A percentile compares a stretch with the other conserved stretches of the same genome.
Conservation (phyloP, 306 rosid genomes). For the Trichosanthes truncata region DNA sequence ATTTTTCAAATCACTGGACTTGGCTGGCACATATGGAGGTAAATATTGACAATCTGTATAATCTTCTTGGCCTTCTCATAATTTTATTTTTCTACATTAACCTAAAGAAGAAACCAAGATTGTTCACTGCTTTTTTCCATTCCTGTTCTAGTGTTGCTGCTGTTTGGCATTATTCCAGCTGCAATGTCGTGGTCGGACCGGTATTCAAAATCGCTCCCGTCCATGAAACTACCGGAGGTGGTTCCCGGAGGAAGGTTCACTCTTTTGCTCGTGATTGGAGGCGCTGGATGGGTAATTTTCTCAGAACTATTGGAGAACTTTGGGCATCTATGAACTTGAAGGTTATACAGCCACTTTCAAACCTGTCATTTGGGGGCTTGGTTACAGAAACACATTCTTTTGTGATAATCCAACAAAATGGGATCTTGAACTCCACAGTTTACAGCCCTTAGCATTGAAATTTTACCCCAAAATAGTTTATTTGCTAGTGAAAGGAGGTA, state of each 20-base stretch:
- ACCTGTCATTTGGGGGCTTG: background rate
- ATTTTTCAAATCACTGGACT: slow-evolving; percentile 60
- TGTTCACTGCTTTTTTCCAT: background rate
- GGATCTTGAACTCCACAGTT: background rate
- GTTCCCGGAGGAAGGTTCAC: slow-evolving; percentile 84
- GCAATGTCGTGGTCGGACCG: slow-evolving; percentile 78
- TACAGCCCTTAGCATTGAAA: background rate
- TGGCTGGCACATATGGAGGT: slow-evolving; percentile 84
- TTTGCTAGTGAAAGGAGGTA: background rate
- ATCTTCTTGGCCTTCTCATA: background rate
- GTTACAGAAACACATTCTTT: background rate
- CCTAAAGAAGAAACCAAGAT: background rate
- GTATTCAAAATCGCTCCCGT: slow-evolving; percentile 33
- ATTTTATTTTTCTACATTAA: background rate
- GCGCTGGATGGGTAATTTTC: slow-evolving; percentile 50
- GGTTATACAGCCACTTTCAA: background rate
- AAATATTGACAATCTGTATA: background rate
- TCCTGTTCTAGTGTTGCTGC: slow-evolving; percentile 41
- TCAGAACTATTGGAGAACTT: slow-evolving; percentile 49
- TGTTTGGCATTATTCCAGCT: slow-evolving; percentile 69
- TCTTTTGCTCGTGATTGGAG: slow-evolving; percentile 50
- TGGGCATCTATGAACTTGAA: slow-evolving; percentile 19
- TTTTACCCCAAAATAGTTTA: background rate
- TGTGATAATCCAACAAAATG: background rate
- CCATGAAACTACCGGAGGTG: slow-evolving; percentile 37